Evolutionary conservation across 2,329 filamentous ascomycete genomes (phyloP).

Genomic region (Aspergillus cejpii): DNA sequence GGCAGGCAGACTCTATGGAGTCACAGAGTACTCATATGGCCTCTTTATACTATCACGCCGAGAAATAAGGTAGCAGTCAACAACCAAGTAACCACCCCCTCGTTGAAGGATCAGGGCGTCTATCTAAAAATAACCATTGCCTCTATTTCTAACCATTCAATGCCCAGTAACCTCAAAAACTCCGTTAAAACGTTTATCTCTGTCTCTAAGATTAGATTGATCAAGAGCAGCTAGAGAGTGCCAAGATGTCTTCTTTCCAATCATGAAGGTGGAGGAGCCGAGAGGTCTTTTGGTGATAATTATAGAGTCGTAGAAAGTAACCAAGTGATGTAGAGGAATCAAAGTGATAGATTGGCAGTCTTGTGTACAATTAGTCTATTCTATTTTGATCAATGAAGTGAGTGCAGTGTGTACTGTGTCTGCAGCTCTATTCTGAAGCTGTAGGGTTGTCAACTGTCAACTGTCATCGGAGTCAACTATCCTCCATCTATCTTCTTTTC

Average conservation of each 20-base stretch:
- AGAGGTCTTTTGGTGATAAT: too few species aligned
- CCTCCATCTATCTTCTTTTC: neutral
- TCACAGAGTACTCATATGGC: too few species aligned
- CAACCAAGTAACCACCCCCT: neutral
- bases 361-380: too few species aligned
- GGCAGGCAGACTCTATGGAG: too few species aligned
- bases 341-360: too few species aligned
- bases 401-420: too few species aligned
- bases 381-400: too few species aligned
- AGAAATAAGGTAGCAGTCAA: neutral
- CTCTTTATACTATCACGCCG: neutral
- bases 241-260: neutral
- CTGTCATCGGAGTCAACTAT: neutral
- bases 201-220: too few species aligned
- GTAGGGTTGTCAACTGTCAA: neutral
- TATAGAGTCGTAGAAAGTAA: too few species aligned
- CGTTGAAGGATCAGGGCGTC: neutral
- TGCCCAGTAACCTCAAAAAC: neutral
- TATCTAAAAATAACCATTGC: neutral
- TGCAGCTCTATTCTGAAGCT: neutral
- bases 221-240: too few species aligned
- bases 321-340: too few species aligned
- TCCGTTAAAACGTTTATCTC: neutral
- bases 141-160: neutral
- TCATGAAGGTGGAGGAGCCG: neutral